phyloP scores from a whole-genome alignment of 73 alveolate species.

The Tetrahymena malaccensis region DNA sequence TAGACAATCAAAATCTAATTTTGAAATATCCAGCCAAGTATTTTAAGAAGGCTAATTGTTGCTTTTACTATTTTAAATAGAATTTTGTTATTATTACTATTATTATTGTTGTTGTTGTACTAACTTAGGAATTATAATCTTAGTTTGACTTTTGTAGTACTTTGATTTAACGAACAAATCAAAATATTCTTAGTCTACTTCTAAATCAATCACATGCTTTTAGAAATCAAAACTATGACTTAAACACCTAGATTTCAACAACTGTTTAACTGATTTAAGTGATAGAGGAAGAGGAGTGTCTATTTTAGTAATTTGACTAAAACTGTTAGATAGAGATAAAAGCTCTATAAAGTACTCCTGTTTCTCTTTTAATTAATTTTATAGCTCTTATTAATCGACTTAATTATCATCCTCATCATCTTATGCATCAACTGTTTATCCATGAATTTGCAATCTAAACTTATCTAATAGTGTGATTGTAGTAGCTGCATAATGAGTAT shows the following conservation, averaged over 20 bases:
- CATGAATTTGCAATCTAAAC: not conserved
- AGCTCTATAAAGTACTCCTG: not conserved
- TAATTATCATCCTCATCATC: not conserved
- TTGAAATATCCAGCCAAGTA: not conserved
- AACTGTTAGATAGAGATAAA: not conserved
- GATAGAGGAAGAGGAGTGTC: not conserved
- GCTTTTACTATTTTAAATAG: not conserved
- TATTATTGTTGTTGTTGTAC: not conserved
- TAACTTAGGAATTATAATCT: not conserved
- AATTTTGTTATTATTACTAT: not conserved
- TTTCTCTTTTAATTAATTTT: not conserved
- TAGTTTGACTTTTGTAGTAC: not conserved
- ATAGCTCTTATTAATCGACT: not conserved
- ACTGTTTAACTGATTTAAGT: not conserved
- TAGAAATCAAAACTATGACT: not conserved
- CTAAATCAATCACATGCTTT: not conserved
- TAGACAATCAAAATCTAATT: not conserved
- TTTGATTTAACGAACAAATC: not conserved
- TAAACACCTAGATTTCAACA: not conserved
- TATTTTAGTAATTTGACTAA: not conserved
- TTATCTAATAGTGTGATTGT: not conserved
- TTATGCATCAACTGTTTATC: not conserved
- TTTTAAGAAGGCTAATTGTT: not conserved
- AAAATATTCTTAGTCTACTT: not conserved
- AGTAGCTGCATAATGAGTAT: not conserved